A percentile compares a stretch with the other conserved stretches of the same genome.
Conservation (phyloP, 2,329 filamentous ascomycete genomes). For the Penicillium olsonii region DNA sequence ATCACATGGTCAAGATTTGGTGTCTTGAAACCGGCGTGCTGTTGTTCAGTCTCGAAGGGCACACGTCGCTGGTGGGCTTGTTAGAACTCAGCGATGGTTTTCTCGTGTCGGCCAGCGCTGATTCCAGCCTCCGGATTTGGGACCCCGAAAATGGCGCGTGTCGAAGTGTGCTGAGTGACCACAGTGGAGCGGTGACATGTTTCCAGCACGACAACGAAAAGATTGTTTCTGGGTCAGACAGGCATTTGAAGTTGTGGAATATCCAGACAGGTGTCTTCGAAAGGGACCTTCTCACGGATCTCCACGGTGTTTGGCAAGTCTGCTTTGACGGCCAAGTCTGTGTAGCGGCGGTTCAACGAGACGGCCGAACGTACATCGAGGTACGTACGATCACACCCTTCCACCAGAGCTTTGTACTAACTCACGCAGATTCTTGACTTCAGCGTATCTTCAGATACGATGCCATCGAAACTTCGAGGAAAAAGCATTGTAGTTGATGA, state of each 20-base stretch:
- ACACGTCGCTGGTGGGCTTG: constrained; percentile 89
- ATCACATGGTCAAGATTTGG: constrained; percentile 97
- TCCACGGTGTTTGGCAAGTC: constrained; percentile 98
- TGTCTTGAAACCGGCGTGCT: constrained; percentile 82
- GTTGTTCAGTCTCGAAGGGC: constrained; percentile 87
- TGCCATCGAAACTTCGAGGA: constrained; percentile 73
- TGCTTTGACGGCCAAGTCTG: constrained; percentile 94
- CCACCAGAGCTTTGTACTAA: too few relatives aligned
- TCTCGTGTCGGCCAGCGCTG: constrained; percentile 90
- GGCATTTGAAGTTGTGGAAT: constrained; percentile 98
- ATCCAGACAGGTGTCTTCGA: constrained; percentile 88
- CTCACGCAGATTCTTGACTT: constrained; percentile 83
- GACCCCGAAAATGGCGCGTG: constrained; percentile 90
- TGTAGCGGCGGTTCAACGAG: constrained; percentile 92
- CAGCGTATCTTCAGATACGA: constrained; percentile 85
- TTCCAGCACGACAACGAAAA: constrained; percentile 98
- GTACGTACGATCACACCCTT: constrained; percentile 54
- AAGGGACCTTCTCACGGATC: constrained; percentile 85
- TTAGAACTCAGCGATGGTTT: constrained; percentile 86
- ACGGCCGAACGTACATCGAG: constrained; percentile 91
- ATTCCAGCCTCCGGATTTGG: constrained; percentile 94
- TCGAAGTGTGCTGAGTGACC: constrained; percentile 83
- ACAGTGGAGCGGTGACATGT: constrained; percentile 96
- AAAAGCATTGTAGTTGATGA: constrained; percentile 63
- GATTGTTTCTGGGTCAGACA: constrained; percentile 92